Evolutionary conservation across 2,329 filamentous ascomycete genomes (phyloP), one percentile per base, ranked within the genome.

Genomic region (Fusarium foetens): DNA sequence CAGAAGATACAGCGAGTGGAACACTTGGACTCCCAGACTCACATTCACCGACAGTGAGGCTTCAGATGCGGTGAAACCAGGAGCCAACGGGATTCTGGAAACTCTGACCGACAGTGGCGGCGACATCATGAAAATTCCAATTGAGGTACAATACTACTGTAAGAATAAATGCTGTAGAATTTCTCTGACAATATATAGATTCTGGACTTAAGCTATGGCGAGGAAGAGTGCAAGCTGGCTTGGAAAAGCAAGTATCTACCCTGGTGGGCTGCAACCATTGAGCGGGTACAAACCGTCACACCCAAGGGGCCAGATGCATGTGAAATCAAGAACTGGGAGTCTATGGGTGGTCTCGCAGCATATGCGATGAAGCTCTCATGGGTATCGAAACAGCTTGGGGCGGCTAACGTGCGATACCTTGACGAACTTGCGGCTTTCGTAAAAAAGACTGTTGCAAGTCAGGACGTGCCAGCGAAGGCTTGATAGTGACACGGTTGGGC

Each of bases 311-410:
- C 27, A 12, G 5, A 39, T 39, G 2, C 25, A 4, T 58, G 45
- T 25, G 45, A 53, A n/a, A 45, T 58, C 11, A 58, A 16, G 27
- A 58, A 39, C 4, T 52, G 45, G 45, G 55, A 58, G 55, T 58
- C 45, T 13, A 33, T 58, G 45, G 27, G 35, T 17, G 55, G 55
- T 9, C 19, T 58, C 13, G 43, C 43, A 10, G n/a, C 35, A 19
- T 52, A 58, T 6, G 27, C 17, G 6, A 21, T 53, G 25, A 58
- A 39, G n/a, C 27, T 58, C 5, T 49, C 33, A 6, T 23, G 43
- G 43, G 45, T 39, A 17, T 23, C 45, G 6, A 58, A 53, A 7
- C 33, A 53, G 8, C 46, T 58, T 25, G 25, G 39, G 17, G 8
- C n/a, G 33, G 12, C n/a, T 1, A 58, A 58, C 7, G 35, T 53